Conservation (phyloP, 139 green algal genomes). For the Zygnema cylindricum region DNA sequence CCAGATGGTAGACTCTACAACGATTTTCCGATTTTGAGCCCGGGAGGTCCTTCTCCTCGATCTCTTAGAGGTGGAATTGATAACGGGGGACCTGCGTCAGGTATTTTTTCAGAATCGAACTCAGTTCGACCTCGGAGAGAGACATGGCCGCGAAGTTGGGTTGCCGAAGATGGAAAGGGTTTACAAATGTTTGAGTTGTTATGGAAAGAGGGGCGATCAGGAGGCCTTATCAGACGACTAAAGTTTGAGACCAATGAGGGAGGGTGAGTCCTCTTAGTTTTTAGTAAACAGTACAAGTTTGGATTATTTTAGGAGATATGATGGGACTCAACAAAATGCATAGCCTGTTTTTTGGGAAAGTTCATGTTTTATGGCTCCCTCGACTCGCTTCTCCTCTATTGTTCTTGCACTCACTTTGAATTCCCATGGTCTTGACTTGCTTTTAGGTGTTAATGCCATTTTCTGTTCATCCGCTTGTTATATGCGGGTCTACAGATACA, state of each 20-base stretch:
- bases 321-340: neutral
- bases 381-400: neutral
- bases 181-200: constrained; percentile 33
- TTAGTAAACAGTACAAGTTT: neutral
- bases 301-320: neutral
- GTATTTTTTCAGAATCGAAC: too few species aligned
- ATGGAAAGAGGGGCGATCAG: constrained; percentile 3
- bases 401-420: neutral
- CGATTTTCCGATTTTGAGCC: too few species aligned
- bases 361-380: neutral
- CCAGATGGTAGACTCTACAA: too few species aligned
- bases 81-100: too few species aligned
- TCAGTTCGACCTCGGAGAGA: too few species aligned
- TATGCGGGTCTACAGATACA: too few species aligned
- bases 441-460: neutral
- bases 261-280: neutral
- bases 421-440: neutral
- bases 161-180: too few species aligned
- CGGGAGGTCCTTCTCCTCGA: too few species aligned
- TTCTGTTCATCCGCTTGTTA: too few species aligned
- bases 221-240: constrained; percentile 7
- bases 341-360: neutral
- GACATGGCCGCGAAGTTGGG: too few species aligned
- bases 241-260: constrained; percentile 38
- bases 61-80: too few species aligned